Conservation (phyloP, 176 grass and related monocot species). For the Metroxylon sagu region DNA sequence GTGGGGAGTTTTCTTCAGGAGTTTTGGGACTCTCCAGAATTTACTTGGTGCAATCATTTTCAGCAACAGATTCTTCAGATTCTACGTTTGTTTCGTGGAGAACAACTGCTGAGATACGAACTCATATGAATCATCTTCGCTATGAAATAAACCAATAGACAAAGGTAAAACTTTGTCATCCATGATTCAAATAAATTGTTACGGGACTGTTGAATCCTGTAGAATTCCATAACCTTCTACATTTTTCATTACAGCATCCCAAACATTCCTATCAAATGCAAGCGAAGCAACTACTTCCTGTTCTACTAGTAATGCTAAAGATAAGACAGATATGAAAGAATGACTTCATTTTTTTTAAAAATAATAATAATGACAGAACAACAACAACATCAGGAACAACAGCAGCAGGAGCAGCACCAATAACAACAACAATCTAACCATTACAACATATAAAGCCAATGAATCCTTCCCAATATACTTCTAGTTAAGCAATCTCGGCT, state of each 20-base stretch:
- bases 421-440: no score
- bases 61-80: slow-evolving; percentile 3
- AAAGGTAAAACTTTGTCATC: neutral
- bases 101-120: slow-evolving; percentile 20
- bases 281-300: slow-evolving; percentile 78
- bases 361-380: no score
- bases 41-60: neutral
- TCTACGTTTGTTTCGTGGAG: neutral
- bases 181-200: neutral
- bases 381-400: no score
- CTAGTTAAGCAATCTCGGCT: no score
- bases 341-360: no score
- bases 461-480: no score
- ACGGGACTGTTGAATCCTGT: slow-evolving; percentile 47
- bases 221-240: slow-evolving; percentile 79
- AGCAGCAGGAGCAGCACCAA: no score
- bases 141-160: neutral
- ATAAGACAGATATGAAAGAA: no score
- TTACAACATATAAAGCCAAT: no score
- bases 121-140: slow-evolving; percentile 19
- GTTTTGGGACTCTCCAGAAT: no score
- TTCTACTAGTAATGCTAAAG: no score
- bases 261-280: slow-evolving; percentile 59
- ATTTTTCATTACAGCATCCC: slow-evolving; percentile 82
- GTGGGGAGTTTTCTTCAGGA: no score